Conservation (phyloP, 192 early-diverging fungal genomes). For the Coemansia sp. region DNA sequence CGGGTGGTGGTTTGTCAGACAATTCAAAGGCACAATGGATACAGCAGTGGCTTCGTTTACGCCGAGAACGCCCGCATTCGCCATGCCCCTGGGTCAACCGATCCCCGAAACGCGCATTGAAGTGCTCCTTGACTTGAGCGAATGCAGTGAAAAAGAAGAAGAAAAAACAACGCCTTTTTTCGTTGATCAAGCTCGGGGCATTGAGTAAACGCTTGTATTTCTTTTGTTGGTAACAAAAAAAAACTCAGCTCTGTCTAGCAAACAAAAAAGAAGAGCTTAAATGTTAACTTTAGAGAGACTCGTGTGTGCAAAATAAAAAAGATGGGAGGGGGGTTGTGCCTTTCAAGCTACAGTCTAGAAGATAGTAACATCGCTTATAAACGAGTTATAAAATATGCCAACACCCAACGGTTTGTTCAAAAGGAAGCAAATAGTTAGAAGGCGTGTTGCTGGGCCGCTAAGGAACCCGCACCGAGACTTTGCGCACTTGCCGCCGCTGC, state of each 20-base stretch:
- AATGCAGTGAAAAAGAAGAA: background rate
- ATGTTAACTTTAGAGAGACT: too few relatives aligned
- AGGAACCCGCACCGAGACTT: conserved; percentile 23
- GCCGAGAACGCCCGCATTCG: background rate
- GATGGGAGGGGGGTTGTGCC: too few relatives aligned
- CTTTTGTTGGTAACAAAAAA: too few relatives aligned
- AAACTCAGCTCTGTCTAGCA: too few relatives aligned
- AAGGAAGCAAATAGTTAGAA: background rate
- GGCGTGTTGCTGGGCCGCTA: conserved; percentile 22
- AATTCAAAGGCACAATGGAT: conserved; percentile 12
- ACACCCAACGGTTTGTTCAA: background rate
- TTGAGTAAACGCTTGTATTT: background rate
- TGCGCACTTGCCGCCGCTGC: conserved; percentile 31
- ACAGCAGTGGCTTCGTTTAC: background rate
- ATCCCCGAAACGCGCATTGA: background rate
- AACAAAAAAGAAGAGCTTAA: too few relatives aligned
- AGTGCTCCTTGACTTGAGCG: background rate
- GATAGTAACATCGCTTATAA: too few relatives aligned
- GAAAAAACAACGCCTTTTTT: background rate
- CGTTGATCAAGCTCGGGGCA: background rate
- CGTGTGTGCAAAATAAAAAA: too few relatives aligned
- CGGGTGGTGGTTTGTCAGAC: conserved; percentile 27
- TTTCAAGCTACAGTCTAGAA: too few relatives aligned
- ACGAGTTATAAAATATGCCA: background rate
- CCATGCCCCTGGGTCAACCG: background rate